phyloP scores from a whole-genome alignment of 176 grass and related monocot species.

The Calamus simplicifolius region DNA sequence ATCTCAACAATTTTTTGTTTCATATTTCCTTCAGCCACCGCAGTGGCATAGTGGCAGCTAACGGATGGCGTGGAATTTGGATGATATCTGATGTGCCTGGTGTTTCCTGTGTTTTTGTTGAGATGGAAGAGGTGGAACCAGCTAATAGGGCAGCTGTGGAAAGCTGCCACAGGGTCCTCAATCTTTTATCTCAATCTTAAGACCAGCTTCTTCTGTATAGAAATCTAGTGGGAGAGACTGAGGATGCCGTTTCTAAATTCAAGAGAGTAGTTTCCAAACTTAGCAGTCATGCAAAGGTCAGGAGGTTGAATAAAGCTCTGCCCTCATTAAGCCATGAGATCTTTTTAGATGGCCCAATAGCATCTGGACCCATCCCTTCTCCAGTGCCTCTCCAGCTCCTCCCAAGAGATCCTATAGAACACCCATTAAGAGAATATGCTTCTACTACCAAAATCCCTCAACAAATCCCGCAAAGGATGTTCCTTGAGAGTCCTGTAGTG shows the following conservation, averaged over 20 bases:
- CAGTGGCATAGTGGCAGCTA: too few species aligned
- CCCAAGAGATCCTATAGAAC: constrained; percentile 39
- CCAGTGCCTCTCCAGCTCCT: constrained; percentile 51
- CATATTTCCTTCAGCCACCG: too few species aligned
- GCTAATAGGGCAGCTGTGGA: constrained; percentile 55
- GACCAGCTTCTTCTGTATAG: constrained; percentile 39
- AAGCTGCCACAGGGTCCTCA: constrained; percentile 70
- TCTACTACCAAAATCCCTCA: constrained; percentile 34
- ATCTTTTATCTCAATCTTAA: constrained; percentile 52
- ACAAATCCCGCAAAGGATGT: constrained; percentile 48
- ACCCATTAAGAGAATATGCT: constrained; percentile 32
- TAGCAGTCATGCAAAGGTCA: constrained; percentile 58
- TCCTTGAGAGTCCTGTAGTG: constrained; percentile 32
- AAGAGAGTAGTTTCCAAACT: constrained; percentile 45
- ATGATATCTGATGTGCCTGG: not conserved
- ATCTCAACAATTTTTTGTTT: too few species aligned
- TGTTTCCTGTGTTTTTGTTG: constrained; percentile 19
- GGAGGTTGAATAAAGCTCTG: constrained; percentile 55
- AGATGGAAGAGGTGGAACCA: constrained; percentile 69
- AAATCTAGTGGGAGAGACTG: constrained; percentile 47
- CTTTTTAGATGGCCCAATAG: constrained; percentile 42
- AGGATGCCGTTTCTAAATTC: constrained; percentile 60
- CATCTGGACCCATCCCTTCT: constrained; percentile 12
- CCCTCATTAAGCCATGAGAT: constrained; percentile 51
- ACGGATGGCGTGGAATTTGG: too few species aligned